Evolutionary conservation across 2,329 filamentous ascomycete species (phyloP), one percentile per base, ranked within the genome.

Genomic region (Knufia fluminis): DNA sequence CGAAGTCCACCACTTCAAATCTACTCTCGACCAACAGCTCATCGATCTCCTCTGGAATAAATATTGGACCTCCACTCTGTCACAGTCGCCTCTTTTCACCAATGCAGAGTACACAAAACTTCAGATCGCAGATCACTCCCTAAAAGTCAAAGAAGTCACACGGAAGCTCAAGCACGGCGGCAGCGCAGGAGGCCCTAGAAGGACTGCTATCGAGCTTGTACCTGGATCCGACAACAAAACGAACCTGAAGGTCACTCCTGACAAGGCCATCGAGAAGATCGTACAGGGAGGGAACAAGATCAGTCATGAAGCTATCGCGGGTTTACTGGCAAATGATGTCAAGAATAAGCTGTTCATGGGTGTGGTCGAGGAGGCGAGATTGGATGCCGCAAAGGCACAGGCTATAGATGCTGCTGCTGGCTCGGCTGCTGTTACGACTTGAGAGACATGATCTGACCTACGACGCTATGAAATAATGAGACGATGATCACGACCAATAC

Each of bases 61-160:
- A 68, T 98, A 98, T 74, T 95, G 89, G 92, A 90, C 96, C 28
- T 86, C 94, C 62, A 98, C 92, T 4, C 78, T 98, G 17, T 94
- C 88, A 26, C 87, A 94, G 60, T 92, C 82, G 59, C 90, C 91
- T 19, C 77, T 96, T 3, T 83, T 94, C 60, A 89, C 87, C 49
- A 97, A 95, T 63, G 85, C 90, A 55, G 91, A 96, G 59, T 98
- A 90, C 64, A 85, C 83, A 46, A 94, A 85, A 61, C 92, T 90
- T 67, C 90, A 96, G 68, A 92, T 98, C 69, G 73, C 83, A 43
- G 92, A 98, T 66, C 74, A 97, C 38, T 85, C 85, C 35, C 79
- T 81, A 57, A 96, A 95, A 71, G 83, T 94, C 57, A 75, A 76
- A 57, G 81, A 88, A 56, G 79, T 81, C 2, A 79, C 72, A 7